Conservation (phyloP, 202 grass and related monocot species). For the Brachypodium distachyon region DNA sequence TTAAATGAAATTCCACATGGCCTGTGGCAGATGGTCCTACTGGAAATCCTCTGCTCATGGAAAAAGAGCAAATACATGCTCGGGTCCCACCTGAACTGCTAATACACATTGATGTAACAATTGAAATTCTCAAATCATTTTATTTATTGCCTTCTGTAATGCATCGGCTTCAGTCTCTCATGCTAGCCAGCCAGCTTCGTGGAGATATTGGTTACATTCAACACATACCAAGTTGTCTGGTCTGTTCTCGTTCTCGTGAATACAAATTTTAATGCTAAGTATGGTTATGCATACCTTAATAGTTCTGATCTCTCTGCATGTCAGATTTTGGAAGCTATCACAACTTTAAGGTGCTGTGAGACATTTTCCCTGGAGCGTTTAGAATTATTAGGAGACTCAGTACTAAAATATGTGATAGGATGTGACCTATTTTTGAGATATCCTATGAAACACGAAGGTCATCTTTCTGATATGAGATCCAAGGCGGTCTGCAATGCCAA, state of each 20-base stretch:
- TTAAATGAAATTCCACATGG: slow-evolving; percentile 21
- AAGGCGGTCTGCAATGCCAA: slow-evolving; percentile 70
- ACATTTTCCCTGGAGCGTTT: slow-evolving; percentile 87
- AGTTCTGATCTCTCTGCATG: slow-evolving; percentile 15
- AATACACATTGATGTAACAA: slow-evolving; percentile 55
- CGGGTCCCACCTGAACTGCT: slow-evolving; percentile 89
- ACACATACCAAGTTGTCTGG: slow-evolving; percentile 58
- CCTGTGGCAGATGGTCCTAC: slow-evolving; percentile 40
- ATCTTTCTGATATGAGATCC: slow-evolving; percentile 62
- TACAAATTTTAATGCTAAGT: slow-evolving; percentile 17
- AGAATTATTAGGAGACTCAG: slow-evolving; percentile 83
- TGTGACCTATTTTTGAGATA: slow-evolving; percentile 71
- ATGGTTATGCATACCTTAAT: background rate
- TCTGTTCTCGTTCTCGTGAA: slow-evolving; percentile 26
- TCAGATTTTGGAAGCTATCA: slow-evolving; percentile 95
- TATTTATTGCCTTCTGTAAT: slow-evolving; percentile 97
- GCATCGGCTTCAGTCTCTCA: slow-evolving; percentile 73
- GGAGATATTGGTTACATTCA: slow-evolving; percentile 53
- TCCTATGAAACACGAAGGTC: slow-evolving; percentile 76
- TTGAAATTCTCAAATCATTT: slow-evolving; percentile 84
- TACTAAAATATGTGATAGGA: slow-evolving; percentile 82
- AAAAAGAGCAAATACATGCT: slow-evolving; percentile 53
- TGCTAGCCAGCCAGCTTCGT: slow-evolving; percentile 79
- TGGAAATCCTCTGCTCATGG: slow-evolving; percentile 28
- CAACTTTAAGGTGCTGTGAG: slow-evolving; percentile 71